Evolutionary conservation across 805 yeast species (phyloP), one percentile per base, ranked within the genome.

Genomic region (Lipomyces starkeyi): DNA sequence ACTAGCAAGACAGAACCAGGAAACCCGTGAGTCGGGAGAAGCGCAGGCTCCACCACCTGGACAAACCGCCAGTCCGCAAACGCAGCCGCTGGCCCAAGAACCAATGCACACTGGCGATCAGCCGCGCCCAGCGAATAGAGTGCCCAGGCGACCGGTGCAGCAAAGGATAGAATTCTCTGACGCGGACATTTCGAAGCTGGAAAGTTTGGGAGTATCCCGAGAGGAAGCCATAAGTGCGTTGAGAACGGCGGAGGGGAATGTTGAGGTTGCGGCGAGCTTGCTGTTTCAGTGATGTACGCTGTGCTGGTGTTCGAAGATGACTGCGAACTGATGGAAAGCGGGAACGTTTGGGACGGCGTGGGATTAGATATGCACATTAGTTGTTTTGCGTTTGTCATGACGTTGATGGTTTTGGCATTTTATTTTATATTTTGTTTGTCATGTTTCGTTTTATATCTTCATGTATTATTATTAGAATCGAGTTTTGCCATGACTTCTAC

Each of bases 191-290:
- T 73, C 78, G 34, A 86, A 84, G 62, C 80, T 93, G 63, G 83
- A 85, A 59, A 83, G 83, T 17, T 80, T 94, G 68, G 98, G 98
- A 0, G 92, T 93, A 73, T 78, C 88, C 2, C 82, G 87, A 71
- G 76, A 78, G 1, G 88, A 90, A 71, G 95, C 89, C 0, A 78
- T 87, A 2, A 74, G 78, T 2, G 97, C 97, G 0, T 80, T 94
- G 62, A 80, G 82, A 34, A 84, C 82, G 67, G 85, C 96, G 1
- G 82, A 84, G 34, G 97, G 97, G 8, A 90, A 93, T 75, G 86
- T 90, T 0, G 98, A 94, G 63, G 71, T 88, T 69, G 98, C 98
- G 0, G 98, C 97, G 0, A 87, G 96, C 0, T 74, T 90, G 25
- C 61, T 74, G 58, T 70, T 74, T 58, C 70, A 69, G 61, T 65